Base-by-base conservation (phyloP, 306 rosid genomes). In the Lathyrus aphaca region DNA sequence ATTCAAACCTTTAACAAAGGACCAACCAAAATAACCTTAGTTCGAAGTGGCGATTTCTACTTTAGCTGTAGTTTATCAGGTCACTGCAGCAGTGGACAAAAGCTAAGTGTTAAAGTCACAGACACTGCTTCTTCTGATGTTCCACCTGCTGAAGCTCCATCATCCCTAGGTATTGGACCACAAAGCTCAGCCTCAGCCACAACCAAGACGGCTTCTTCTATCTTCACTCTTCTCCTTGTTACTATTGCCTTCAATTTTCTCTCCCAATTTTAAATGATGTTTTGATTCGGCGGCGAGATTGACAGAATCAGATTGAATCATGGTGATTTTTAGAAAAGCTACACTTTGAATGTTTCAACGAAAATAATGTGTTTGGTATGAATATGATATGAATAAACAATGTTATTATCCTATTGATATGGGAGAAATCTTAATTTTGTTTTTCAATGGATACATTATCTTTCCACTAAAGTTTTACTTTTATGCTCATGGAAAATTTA, bases 21-120 rank as follows among this genome's bases (percentile, higher is more conserved):
- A 38, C 88, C 90, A 16, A 66, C 55, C 1, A 64, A 27, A 15
- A 25, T 81, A 16, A 3, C 10, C 8, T 64, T 85, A 1, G 51
- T 45, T 17, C 18, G 9, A 5, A 12, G 55, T 1, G 81, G 75
- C 0, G 67, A 53, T 0, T 70, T 71, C 48, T 83, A 69, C 64
- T 81, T 80, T 68, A 68, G 74, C 37, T 79, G 88, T 69, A 48
- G 74, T 37, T 19, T 79, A 35, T 6, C 49, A 3, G 71, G 40
- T n/a, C 85, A 83, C 73, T 88, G 94, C 72, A 12, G 4, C 27
- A 15, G 55, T 25, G 87, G 90, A 21, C 94, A 85, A 59, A 85
- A 85, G 83, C 45, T 88, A 21, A 76, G 66, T 37, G 17, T 88
- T 46, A 42, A 63, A 39, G 72, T 83, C 60, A 54, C 25, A 16